Base-by-base conservation (phyloP, 257 asterid genomes). In the Eucommia ulmoides region DNA sequence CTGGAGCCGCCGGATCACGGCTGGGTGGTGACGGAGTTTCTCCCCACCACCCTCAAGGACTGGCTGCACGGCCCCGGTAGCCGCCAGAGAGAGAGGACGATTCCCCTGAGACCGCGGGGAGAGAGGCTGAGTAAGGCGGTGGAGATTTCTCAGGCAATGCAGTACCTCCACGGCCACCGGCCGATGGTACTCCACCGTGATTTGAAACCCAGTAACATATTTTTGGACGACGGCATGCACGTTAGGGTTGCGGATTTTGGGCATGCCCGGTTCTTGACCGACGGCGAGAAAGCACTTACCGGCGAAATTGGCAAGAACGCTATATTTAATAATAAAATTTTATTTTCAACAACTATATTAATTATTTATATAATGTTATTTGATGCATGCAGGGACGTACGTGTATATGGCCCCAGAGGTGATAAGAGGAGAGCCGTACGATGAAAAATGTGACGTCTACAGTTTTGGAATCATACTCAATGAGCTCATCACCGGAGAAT, bases 331-430 rank as follows among this genome's bases (percentile, higher is more conserved):
- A n/a, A n/a, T n/a, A n/a, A n/a, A n/a, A n/a, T n/a, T n/a, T n/a
- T n/a, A n/a, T n/a, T n/a, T n/a, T n/a, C n/a, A n/a, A n/a, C n/a
- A n/a, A n/a, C n/a, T n/a, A n/a, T n/a, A n/a, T n/a, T n/a, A n/a
- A n/a, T n/a, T n/a, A n/a, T n/a, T n/a, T n/a, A n/a, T n/a, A n/a
- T n/a, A n/a, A n/a, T n/a, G n/a, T n/a, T n/a, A n/a, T n/a, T n/a
- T n/a, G n/a, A n/a, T n/a, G n/a, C n/a, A n/a, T 35, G 20, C 56
- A 81, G 93, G 93, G 52, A 81, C 95, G 17, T 84, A 68, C 55
- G 82, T 84, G 24, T 84, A 84, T 60, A 84, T 84, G 95, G 93
- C 95, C 17, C 95, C 93, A 0, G 95, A 84, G 70, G 80, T 84
- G 54, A 79, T 81, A 19, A 65, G 70, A 0, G 64, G 80, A 2